These are phyloP conservation scores for Endoconidiophora polonica DNA, from an alignment of 2,329 filamentous ascomycete genomes.

Conservation along the genomic window DNA sequence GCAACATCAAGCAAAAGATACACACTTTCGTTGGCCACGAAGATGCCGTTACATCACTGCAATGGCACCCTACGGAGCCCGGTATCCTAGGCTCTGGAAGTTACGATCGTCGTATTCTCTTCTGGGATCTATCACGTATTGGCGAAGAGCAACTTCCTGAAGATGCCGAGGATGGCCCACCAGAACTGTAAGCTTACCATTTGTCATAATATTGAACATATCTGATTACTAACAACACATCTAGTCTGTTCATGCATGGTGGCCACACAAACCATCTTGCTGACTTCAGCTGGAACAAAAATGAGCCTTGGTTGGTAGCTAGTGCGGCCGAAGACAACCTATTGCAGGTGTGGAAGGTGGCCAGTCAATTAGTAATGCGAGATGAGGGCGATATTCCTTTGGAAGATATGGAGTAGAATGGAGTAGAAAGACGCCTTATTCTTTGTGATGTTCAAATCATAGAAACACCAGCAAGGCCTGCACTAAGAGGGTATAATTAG, in stretches of 20 bases:
- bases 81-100: slow-evolving; percentile 79
- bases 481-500: no score
- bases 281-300: slow-evolving; percentile 95
- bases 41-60: slow-evolving; percentile 77
- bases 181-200: slow-evolving; percentile 57
- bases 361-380: slow-evolving; percentile 63
- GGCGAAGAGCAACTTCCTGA: slow-evolving; percentile 92
- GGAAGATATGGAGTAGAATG: slow-evolving; percentile 44
- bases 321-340: slow-evolving; percentile 94
- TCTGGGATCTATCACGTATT: slow-evolving; percentile 87
- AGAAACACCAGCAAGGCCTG: background rate
- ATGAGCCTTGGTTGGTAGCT: slow-evolving; percentile 91
- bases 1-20: slow-evolving; percentile 76
- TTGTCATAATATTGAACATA: background rate
- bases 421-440: background rate
- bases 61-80: slow-evolving; percentile 87
- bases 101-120: slow-evolving; percentile 83
- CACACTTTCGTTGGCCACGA: slow-evolving; percentile 80
- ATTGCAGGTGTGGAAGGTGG: slow-evolving; percentile 84
- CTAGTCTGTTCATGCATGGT: slow-evolving; percentile 89
- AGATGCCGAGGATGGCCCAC: slow-evolving; percentile 84
- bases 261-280: slow-evolving; percentile 93
- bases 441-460: background rate
- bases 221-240: slow-evolving; percentile 15
- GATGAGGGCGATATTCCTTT: slow-evolving; percentile 60